Evolutionary conservation across 2,329 filamentous ascomycete genomes (phyloP).

Genomic region (Diaporthe nobilis): DNA sequence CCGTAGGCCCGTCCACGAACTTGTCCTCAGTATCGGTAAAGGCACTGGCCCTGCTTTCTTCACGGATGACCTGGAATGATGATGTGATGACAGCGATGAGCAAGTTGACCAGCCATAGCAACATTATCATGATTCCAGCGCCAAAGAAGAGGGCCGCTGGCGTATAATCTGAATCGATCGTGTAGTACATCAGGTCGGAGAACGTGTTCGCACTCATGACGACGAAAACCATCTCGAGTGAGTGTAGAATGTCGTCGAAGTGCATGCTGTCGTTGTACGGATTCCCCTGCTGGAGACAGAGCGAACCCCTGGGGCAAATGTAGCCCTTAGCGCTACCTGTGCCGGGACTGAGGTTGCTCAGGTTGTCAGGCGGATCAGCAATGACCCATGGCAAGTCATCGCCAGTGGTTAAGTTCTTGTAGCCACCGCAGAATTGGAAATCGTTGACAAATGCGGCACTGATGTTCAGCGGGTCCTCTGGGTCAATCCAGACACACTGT

Average conservation of each 20-base stretch:
- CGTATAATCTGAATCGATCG: slow-evolving; percentile 91
- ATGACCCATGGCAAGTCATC: slow-evolving; percentile 77
- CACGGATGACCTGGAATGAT: slow-evolving; percentile 97
- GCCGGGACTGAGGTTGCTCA: slow-evolving; percentile 65
- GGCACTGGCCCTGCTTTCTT: slow-evolving; percentile 94
- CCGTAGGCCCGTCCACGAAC: slow-evolving; percentile 53
- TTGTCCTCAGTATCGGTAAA: slow-evolving; percentile 82
- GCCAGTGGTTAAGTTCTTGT: slow-evolving; percentile 74
- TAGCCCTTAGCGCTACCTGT: slow-evolving; percentile 81
- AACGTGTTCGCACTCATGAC: slow-evolving; percentile 99
- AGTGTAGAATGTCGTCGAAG: slow-evolving; percentile 95
- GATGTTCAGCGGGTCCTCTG: slow-evolving; percentile 67
- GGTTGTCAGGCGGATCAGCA: slow-evolving; percentile 51
- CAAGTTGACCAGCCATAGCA: slow-evolving; percentile 96
- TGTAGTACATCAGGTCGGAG: slow-evolving; percentile 93
- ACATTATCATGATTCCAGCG: slow-evolving; percentile 87
- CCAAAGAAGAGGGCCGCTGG: slow-evolving; percentile 84
- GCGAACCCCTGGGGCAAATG: slow-evolving; percentile 85
- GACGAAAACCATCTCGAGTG: slow-evolving; percentile 94
- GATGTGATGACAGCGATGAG: slow-evolving; percentile 97
- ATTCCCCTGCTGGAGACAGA: slow-evolving; percentile 84
- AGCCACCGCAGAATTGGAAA: slow-evolving; percentile 89
- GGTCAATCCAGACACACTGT: slow-evolving; percentile 84
- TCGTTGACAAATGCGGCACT: slow-evolving; percentile 72
- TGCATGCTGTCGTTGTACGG: slow-evolving; percentile 89